Evolutionary conservation across 2,329 filamentous ascomycete genomes (phyloP).

Genomic region (Phaeosphaeria sp.): DNA sequence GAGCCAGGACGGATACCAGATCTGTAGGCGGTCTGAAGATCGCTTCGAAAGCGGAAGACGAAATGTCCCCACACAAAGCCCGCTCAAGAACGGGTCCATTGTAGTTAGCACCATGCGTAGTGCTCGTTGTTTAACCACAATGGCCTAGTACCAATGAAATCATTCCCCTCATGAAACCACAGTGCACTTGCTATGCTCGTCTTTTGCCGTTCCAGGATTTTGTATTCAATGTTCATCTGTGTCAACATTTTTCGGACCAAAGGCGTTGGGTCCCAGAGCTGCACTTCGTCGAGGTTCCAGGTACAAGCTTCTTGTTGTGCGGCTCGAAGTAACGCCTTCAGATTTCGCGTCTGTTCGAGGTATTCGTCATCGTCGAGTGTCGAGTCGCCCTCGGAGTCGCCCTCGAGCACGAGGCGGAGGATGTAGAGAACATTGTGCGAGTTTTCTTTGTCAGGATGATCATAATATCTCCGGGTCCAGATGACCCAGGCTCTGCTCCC

Average conservation of each 20-base stretch:
- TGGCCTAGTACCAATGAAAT: constrained; percentile 8
- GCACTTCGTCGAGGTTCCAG: constrained; percentile 72
- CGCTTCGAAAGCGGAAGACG: neutral
- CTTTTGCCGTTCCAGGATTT: constrained; percentile 59
- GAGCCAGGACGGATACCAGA: too few species aligned
- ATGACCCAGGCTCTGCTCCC: constrained; percentile 69
- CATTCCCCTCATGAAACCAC: constrained; percentile 63
- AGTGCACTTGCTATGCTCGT: constrained; percentile 72
- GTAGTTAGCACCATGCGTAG: constrained; percentile 38
- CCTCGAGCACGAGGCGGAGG: constrained; percentile 69
- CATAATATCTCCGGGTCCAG: constrained; percentile 63
- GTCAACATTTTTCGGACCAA: constrained; percentile 29
- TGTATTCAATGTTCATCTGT: constrained; percentile 17
- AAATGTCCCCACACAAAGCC: neutral
- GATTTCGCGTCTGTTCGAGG: constrained; percentile 6
- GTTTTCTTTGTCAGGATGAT: constrained; percentile 48
- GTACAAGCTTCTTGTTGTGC: constrained; percentile 72
- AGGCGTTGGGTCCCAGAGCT: constrained; percentile 80
- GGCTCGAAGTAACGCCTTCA: constrained; percentile 65
- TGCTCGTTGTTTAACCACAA: constrained; percentile 44
- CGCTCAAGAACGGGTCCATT: neutral
- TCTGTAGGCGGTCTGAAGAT: too few species aligned
- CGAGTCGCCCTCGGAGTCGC: too few species aligned
- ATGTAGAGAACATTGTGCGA: constrained; percentile 70
- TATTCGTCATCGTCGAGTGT: neutral